Evolutionary conservation across 2,329 filamentous ascomycete genomes (phyloP).

Genomic region (Bipolaris victoriae): DNA sequence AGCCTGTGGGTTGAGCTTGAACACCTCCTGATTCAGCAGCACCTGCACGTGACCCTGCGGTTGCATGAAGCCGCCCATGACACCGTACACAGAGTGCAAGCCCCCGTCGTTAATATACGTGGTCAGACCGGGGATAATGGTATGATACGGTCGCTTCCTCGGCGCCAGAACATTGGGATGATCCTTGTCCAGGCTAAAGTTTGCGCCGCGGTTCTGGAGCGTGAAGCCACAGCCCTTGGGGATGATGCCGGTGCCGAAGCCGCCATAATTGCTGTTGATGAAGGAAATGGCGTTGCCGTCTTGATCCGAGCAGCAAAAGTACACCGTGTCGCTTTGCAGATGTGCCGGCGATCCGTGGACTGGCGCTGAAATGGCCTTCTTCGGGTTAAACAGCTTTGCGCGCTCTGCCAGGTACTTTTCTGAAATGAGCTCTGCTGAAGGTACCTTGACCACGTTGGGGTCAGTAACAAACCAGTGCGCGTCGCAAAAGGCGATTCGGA

Average conservation of each 20-base stretch:
- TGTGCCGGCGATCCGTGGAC: constrained; percentile 78
- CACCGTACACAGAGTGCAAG: constrained; percentile 86
- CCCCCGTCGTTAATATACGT: constrained; percentile 76
- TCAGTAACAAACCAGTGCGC: constrained; percentile 90
- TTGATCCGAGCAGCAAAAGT: constrained; percentile 83
- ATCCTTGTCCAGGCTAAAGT: constrained; percentile 73
- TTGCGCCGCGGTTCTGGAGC: constrained; percentile 89
- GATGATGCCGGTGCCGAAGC: constrained; percentile 87
- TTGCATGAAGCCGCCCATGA: constrained; percentile 99
- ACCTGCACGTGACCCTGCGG: constrained; percentile 96
- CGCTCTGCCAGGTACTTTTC: constrained; percentile 76
- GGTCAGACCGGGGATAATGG: constrained; percentile 91
- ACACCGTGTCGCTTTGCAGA: constrained; percentile 89
- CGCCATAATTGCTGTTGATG: constrained; percentile 93
- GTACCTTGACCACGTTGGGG: constrained; percentile 73
- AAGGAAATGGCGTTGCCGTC: constrained; percentile 91
- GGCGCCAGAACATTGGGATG: constrained; percentile 85
- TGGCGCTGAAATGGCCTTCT: constrained; percentile 59
- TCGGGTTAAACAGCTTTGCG: constrained; percentile 64
- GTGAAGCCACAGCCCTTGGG: constrained; percentile 88
- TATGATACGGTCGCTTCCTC: constrained; percentile 91
- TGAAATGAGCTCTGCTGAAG: constrained; percentile 71
- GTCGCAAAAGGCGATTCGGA: constrained; percentile 90
- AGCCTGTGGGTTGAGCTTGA: constrained; percentile 80
- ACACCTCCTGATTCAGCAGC: constrained; percentile 84